These are phyloP conservation scores for Fraxinus quadrangulata DNA, from an alignment of 257 asterid species.

Conservation along the genomic window DNA sequence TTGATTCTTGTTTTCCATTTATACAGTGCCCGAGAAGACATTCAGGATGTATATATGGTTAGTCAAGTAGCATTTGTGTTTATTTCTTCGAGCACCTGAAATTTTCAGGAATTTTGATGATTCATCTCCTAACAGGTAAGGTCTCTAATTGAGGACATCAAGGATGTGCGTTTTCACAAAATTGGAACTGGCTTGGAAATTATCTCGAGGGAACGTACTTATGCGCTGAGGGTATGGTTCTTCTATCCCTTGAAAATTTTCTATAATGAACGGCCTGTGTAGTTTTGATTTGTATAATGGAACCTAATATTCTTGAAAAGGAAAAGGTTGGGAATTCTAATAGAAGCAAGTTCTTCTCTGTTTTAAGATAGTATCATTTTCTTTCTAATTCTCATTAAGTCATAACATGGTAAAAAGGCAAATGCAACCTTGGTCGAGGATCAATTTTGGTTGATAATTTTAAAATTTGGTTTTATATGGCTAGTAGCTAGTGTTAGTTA, in stretches of 20 bases:
- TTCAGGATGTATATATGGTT: slow-evolving; percentile 84
- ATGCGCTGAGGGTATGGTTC: slow-evolving; percentile 64
- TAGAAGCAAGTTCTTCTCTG: not conserved
- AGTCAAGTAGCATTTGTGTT: slow-evolving; percentile 26
- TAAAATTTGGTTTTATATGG: slow-evolving; percentile 1
- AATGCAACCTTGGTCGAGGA: slow-evolving; percentile 1
- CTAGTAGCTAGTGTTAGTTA: not conserved
- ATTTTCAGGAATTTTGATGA: slow-evolving; percentile 25
- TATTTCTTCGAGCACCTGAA: not conserved
- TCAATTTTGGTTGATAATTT: slow-evolving; percentile 1
- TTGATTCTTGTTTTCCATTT: slow-evolving; percentile 25
- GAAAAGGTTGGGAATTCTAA: not conserved
- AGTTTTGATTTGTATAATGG: slow-evolving; percentile 1
- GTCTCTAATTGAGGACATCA: slow-evolving; percentile 93
- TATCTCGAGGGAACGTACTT: slow-evolving; percentile 70
- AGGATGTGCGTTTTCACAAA: slow-evolving; percentile 93
- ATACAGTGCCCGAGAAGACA: slow-evolving; percentile 84
- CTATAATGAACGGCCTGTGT: slow-evolving; percentile 2
- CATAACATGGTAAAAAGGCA: not conserved
- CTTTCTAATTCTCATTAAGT: too few species aligned
- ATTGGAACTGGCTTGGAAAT: slow-evolving; percentile 86
- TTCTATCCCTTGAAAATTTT: slow-evolving; percentile 18
- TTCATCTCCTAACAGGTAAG: slow-evolving; percentile 54
- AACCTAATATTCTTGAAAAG: not conserved
- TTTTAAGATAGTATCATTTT: not conserved